A percentile compares a stretch with the other conserved stretches of the same genome.
Evolutionary conservation across 1,284 basidiomycete species (phyloP).

Genomic region (Abortiporus biennis): DNA sequence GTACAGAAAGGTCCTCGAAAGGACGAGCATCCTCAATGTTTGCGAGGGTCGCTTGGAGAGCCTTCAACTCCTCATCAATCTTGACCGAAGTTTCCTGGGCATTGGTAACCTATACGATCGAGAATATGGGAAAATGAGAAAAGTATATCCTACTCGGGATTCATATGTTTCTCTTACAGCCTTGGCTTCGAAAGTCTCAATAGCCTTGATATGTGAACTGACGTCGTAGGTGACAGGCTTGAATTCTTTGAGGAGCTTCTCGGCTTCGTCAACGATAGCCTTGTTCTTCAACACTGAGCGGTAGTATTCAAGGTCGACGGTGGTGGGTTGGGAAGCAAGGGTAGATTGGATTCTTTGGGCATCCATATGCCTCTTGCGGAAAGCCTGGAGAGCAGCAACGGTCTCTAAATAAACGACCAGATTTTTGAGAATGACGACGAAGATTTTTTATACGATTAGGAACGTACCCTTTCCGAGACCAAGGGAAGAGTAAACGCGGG

Average conservation of each 20-base stretch:
- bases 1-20: slow-evolving; percentile 93
- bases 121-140: neutral
- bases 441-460: neutral
- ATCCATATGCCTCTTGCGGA: slow-evolving; percentile 93
- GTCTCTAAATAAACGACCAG: slow-evolving; percentile 56
- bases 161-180: slow-evolving; percentile 72
- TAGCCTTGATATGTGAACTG: slow-evolving; percentile 86
- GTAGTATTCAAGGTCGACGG: slow-evolving; percentile 90
- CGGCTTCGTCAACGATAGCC: slow-evolving; percentile 86
- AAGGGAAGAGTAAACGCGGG: slow-evolving; percentile 85
- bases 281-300: slow-evolving; percentile 90
- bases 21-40: slow-evolving; percentile 98
- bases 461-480: slow-evolving; percentile 86
- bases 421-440: neutral
- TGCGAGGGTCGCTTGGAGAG: slow-evolving; percentile 89
- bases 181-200: slow-evolving; percentile 95
- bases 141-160: neutral
- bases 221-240: slow-evolving; percentile 98
- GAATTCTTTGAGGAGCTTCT: slow-evolving; percentile 87
- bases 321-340: slow-evolving; percentile 70
- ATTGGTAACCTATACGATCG: slow-evolving; percentile 65
- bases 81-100: slow-evolving; percentile 90
- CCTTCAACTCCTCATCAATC: slow-evolving; percentile 89
- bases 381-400: slow-evolving; percentile 83
- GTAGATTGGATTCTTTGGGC: slow-evolving; percentile 75